phyloP scores from a whole-genome alignment of 148 eudicot species.

The Heliamphora exappendiculata region DNA sequence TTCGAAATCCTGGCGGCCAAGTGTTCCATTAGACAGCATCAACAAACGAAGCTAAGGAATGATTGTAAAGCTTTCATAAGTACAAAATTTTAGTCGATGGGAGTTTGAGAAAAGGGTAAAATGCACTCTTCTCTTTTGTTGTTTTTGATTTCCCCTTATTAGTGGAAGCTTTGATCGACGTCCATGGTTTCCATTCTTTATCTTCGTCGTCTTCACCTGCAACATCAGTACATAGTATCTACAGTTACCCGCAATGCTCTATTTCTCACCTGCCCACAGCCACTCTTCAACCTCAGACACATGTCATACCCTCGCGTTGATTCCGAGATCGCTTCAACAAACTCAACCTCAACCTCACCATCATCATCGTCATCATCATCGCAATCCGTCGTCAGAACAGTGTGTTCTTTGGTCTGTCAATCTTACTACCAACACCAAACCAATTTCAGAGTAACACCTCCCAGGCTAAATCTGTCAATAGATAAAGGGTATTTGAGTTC shows the following conservation, averaged over 20 bases:
- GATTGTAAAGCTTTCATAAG: no score
- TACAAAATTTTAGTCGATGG: no score
- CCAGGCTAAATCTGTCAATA: slow-evolving; percentile 38
- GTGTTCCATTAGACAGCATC: no score
- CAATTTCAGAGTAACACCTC: slow-evolving; percentile 29
- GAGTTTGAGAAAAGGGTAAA: no score
- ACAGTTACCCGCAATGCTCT: not conserved
- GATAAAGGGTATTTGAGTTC: slow-evolving; percentile 35
- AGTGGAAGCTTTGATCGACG: no score
- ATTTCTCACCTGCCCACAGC: not conserved
- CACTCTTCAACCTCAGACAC: not conserved
- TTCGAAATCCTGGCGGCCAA: no score
- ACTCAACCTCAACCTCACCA: not conserved
- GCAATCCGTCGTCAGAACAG: slow-evolving; percentile 37
- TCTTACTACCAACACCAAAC: slow-evolving; percentile 43
- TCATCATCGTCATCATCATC: slow-evolving; percentile 21
- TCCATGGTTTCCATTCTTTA: no score
- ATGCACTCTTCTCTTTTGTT: no score
- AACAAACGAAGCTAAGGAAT: no score
- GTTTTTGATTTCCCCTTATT: no score
- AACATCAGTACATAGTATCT: not conserved
- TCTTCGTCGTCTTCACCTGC: not conserved
- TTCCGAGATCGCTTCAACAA: not conserved
- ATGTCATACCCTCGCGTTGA: not conserved
- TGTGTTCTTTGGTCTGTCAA: slow-evolving; percentile 54